These are phyloP conservation scores for Xylaria arbuscula DNA, from an alignment of 2,329 filamentous ascomycete genomes.

Conservation along the genomic window DNA sequence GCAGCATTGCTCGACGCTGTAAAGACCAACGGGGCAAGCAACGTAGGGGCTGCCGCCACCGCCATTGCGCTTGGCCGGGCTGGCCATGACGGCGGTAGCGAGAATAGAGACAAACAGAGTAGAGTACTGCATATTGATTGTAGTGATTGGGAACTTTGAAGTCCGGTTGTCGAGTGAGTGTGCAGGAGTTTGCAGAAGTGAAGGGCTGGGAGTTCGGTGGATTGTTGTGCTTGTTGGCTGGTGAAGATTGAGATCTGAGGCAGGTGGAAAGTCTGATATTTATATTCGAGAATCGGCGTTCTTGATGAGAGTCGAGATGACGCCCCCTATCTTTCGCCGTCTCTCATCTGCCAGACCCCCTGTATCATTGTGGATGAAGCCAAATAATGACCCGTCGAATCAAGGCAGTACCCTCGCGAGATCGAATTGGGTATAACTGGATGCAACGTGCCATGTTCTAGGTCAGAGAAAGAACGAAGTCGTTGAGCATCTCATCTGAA, in stretches of 20 bases:
- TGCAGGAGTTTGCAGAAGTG: conserved; percentile 36
- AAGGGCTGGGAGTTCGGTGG: conserved; percentile 31
- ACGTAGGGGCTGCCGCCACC: conserved; percentile 45
- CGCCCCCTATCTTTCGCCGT: conserved; percentile 12
- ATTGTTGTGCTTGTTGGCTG: conserved; percentile 38
- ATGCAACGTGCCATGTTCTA: conserved; percentile 34
- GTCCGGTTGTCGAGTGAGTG: conserved; percentile 37
- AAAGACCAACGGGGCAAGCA: conserved; percentile 55
- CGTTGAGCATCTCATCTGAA: conserved; percentile 14
- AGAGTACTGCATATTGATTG: conserved; percentile 47
- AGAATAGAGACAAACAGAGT: conserved; percentile 45
- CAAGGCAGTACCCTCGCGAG: conserved; percentile 18
- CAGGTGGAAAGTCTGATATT: conserved; percentile 36
- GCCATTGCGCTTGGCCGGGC: conserved; percentile 37
- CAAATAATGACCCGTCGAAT: background rate
- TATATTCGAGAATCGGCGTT: conserved; percentile 38
- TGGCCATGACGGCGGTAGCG: conserved; percentile 45
- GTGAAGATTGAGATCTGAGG: conserved; percentile 34
- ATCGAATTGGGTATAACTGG: conserved; percentile 5
- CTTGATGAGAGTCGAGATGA: conserved; percentile 1
- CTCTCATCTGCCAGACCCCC: background rate
- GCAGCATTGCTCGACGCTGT: conserved; percentile 65
- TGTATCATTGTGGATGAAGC: conserved; percentile 1
- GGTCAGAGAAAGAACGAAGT: background rate
- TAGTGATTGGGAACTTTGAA: conserved; percentile 32